phyloP scores from a whole-genome alignment of 2,329 filamentous ascomycete genomes.

The Fusarium liriodendri region DNA sequence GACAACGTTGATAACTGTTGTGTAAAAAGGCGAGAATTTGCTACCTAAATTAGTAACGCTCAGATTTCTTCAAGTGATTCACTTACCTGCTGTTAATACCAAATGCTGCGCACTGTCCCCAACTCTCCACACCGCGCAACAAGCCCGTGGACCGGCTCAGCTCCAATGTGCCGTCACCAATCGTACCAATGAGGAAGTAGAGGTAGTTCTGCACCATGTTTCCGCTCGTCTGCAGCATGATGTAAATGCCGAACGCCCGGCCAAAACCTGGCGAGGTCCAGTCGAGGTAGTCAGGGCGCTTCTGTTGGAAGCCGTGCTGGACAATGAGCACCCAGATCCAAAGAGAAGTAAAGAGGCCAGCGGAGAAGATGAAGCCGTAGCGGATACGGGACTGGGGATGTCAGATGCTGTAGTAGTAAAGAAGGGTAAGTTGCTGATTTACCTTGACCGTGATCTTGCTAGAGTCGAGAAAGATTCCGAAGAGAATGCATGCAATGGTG shows the following conservation, averaged over 20 bases:
- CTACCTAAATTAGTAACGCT: not conserved
- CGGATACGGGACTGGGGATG: not conserved
- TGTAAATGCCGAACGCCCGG: not conserved
- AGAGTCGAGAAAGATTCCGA: not conserved
- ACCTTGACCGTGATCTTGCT: not conserved
- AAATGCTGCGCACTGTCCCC: not conserved
- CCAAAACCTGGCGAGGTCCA: not conserved
- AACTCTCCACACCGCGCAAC: not conserved
- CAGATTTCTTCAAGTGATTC: not conserved
- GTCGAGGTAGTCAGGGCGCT: not conserved
- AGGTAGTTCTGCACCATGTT: not conserved
- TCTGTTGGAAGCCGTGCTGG: not conserved
- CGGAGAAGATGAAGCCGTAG: not conserved
- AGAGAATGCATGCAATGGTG: not conserved
- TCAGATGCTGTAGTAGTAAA: not conserved
- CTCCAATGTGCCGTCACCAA: not conserved
- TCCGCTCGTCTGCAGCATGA: not conserved
- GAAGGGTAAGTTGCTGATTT: not conserved
- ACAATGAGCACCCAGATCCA: not conserved
- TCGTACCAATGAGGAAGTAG: not conserved
- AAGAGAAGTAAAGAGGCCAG: not conserved
- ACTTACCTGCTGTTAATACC: not conserved
- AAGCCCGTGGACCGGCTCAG: not conserved
- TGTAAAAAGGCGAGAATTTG: not conserved
- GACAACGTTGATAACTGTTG: not conserved